Evolutionary conservation across 202 grass and related monocot genomes (phyloP).

Genomic region (Setaria italica): DNA sequence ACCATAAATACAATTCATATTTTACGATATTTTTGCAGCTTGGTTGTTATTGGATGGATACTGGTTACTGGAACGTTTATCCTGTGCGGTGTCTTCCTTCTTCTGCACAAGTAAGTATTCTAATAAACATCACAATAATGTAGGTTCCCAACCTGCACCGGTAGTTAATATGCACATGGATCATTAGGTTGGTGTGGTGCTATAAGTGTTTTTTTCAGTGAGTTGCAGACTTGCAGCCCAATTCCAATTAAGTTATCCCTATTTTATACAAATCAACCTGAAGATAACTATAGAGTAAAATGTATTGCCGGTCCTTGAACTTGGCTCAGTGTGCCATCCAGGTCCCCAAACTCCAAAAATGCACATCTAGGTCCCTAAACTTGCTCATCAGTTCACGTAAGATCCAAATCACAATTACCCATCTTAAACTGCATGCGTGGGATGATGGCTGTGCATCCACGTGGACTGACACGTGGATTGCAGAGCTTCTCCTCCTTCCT

Average conservation of each 20-base stretch:
- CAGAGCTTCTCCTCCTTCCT: too few relatives aligned
- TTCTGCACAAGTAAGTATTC: slow-evolving; percentile 87
- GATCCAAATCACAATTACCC: too few relatives aligned
- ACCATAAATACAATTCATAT: not conserved
- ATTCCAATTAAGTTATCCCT: slow-evolving; percentile 1
- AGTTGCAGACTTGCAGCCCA: not conserved
- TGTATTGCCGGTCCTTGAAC: too few relatives aligned
- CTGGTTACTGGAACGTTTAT: slow-evolving; percentile 92
- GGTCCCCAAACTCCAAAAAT: too few relatives aligned
- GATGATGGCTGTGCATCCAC: too few relatives aligned
- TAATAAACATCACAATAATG: not conserved
- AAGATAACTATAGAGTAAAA: not conserved
- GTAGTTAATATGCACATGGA: not conserved
- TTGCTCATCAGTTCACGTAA: too few relatives aligned
- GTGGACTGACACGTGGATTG: too few relatives aligned
- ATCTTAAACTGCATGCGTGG: too few relatives aligned
- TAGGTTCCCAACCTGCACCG: not conserved
- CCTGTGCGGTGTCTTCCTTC: slow-evolving; percentile 86
- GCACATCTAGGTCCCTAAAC: too few relatives aligned
- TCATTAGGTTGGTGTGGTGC: not conserved
- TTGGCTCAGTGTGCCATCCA: too few relatives aligned
- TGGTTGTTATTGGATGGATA: slow-evolving; percentile 93
- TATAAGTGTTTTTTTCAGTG: not conserved
- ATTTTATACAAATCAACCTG: slow-evolving; percentile 10
- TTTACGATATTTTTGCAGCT: slow-evolving; percentile 55